phyloP scores from a whole-genome alignment of 306 rosid species.

The Senna siamea region DNA sequence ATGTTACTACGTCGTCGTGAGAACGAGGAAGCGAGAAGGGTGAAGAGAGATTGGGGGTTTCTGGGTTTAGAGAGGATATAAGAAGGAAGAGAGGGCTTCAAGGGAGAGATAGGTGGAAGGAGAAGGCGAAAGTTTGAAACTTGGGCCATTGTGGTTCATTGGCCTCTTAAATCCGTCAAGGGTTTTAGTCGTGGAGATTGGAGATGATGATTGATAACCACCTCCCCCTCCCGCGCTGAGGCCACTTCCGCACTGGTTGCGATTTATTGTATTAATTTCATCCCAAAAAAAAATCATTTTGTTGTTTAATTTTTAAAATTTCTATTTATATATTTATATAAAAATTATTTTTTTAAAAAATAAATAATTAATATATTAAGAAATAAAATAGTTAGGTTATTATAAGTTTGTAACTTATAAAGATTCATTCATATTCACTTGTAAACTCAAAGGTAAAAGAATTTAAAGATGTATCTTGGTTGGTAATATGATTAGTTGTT shows the following conservation, averaged over 20 bases:
- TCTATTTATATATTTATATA: too few relatives aligned
- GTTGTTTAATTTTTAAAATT: too few relatives aligned
- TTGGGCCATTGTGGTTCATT: slow-evolving; percentile 35
- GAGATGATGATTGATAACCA: not conserved
- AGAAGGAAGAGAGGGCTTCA: slow-evolving; percentile 32
- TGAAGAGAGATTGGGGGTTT: slow-evolving; percentile 42
- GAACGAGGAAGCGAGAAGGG: slow-evolving; percentile 36
- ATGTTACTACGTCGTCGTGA: slow-evolving; percentile 36
- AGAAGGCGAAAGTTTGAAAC: slow-evolving; percentile 52
- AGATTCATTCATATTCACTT: too few relatives aligned
- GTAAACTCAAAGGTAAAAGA: too few relatives aligned
- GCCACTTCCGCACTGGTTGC: not conserved
- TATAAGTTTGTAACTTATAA: too few relatives aligned
- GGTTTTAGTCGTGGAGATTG: slow-evolving; percentile 41
- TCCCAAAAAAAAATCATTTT: too few relatives aligned
- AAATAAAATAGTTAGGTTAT: too few relatives aligned
- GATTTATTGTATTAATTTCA: too few relatives aligned
- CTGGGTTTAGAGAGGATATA: slow-evolving; percentile 22
- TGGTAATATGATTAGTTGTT: too few relatives aligned
- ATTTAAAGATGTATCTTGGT: too few relatives aligned
- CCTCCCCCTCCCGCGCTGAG: not conserved
- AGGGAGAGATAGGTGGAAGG: slow-evolving; percentile 18
- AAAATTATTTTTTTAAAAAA: too few relatives aligned
- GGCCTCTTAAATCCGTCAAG: not conserved
- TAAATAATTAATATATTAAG: too few relatives aligned